Evolutionary conservation across 371 early-diverging fungal species (phyloP), one percentile per base, ranked within the genome.

Genomic region (Choanephora cucurbitarum): DNA sequence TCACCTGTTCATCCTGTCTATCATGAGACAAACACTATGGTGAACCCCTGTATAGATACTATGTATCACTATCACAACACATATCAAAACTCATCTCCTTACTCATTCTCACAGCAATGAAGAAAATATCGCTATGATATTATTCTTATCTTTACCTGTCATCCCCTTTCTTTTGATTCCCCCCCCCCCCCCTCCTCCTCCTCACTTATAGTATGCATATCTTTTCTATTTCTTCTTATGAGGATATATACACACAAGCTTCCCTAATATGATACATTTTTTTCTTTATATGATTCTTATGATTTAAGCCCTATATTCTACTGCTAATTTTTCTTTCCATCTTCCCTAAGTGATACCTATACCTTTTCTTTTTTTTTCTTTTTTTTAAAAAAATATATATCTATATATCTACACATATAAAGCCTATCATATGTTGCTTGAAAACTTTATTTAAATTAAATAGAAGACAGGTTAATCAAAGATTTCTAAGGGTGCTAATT

Each of bases 401-500:
- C 24, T 24, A 22, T n/a, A 43, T 17, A 24, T 42, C 9, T n/a
- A 42, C 21, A n/a, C n/a, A n/a, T n/a, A n/a, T n/a, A n/a, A n/a
- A n/a, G n/a, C n/a, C n/a, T n/a, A n/a, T n/a, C n/a, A n/a, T n/a
- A n/a, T n/a, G n/a, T n/a, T n/a, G n/a, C n/a, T n/a, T n/a, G n/a
- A n/a, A n/a, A n/a, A n/a, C n/a, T n/a, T n/a, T n/a, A n/a, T n/a
- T n/a, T n/a, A n/a, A n/a, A n/a, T n/a, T n/a, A n/a, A n/a, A n/a
- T n/a, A n/a, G n/a, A n/a, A n/a, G n/a, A n/a, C n/a, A 52, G 44
- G 33, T 68, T 72, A 85, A 33, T 79, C 75, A 69, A 85, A 86
- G 1, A 86, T 80, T 15, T 86, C 86, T 17, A 75, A 43, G 0
- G 86, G 86, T 1, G 76, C 73, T 21, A 85, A 40, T n/a, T 70